These are phyloP conservation scores for Starmerella riodocensis DNA, from an alignment of 805 yeast species.

Conservation along the genomic window DNA sequence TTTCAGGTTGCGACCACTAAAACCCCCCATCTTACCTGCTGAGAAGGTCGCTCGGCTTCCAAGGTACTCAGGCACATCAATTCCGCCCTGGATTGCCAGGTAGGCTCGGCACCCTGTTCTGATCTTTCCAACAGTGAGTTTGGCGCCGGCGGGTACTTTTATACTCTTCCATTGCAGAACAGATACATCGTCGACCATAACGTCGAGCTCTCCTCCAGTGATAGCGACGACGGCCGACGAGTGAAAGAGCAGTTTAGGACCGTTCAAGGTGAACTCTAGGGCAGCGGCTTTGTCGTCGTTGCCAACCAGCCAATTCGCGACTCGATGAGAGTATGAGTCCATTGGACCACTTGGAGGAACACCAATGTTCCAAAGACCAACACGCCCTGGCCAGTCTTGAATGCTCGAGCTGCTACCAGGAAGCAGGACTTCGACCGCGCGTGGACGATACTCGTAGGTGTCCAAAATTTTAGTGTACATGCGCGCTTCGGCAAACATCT, in stretches of 20 bases:
- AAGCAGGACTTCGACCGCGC: slow-evolving; percentile 67
- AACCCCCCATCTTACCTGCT: slow-evolving; percentile 80
- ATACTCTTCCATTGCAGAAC: slow-evolving; percentile 64
- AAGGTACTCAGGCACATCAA: slow-evolving; percentile 84
- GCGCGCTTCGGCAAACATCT: slow-evolving; percentile 69
- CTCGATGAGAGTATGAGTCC: slow-evolving; percentile 82
- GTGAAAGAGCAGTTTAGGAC: slow-evolving; percentile 80
- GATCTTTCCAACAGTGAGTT: slow-evolving; percentile 67
- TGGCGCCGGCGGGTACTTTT: slow-evolving; percentile 58
- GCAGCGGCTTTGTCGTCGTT: slow-evolving; percentile 75
- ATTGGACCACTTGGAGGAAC: slow-evolving; percentile 98
- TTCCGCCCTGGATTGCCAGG: slow-evolving; percentile 80
- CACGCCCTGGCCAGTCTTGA: slow-evolving; percentile 90
- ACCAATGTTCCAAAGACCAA: slow-evolving; percentile 76
- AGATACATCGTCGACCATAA: slow-evolving; percentile 48
- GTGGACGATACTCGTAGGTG: slow-evolving; percentile 61
- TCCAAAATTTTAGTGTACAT: slow-evolving; percentile 84
- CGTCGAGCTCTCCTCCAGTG: slow-evolving; percentile 71
- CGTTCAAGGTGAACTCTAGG: slow-evolving; percentile 73
- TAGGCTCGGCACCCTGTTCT: slow-evolving; percentile 78
- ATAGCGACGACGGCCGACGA: slow-evolving; percentile 63
- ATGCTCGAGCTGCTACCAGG: slow-evolving; percentile 96
- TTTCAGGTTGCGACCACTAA: slow-evolving; percentile 82
- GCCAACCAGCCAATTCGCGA: slow-evolving; percentile 85
- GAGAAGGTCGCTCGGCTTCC: slow-evolving; percentile 97